phyloP scores from a whole-genome alignment of 441 rosid species.

The Bocquillonia castaneifolia region DNA sequence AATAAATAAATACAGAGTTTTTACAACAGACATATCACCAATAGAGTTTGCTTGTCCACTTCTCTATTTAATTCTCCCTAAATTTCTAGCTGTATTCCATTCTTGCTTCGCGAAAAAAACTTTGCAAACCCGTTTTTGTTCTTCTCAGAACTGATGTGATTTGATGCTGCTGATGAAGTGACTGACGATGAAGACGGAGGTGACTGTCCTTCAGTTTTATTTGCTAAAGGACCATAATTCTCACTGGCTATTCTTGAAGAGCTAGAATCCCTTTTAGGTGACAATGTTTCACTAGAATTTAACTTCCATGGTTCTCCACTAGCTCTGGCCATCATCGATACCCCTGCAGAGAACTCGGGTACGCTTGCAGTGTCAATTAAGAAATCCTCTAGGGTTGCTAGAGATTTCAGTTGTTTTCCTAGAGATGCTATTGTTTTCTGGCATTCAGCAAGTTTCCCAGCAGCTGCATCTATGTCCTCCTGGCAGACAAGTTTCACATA shows the following conservation, averaged over 20 bases:
- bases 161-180: constrained; percentile 35
- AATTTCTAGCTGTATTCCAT: constrained; percentile 78
- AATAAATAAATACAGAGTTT: constrained; percentile 12
- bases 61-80: constrained; percentile 27
- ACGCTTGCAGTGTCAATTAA: constrained; percentile 60
- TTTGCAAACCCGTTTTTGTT: constrained; percentile 84
- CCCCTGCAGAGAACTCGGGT: constrained; percentile 36
- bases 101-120: constrained; percentile 78
- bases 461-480: constrained; percentile 74
- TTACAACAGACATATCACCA: constrained; percentile 4
- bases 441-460: constrained; percentile 80
- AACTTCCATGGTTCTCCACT: constrained; percentile 50
- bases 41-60: neutral
- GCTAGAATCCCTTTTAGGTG: constrained; percentile 37
- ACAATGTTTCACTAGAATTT: constrained; percentile 40
- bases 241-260: constrained; percentile 28
- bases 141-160: constrained; percentile 57
- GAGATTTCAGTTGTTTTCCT: constrained; percentile 75
- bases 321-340: constrained; percentile 25
- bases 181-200: constrained; percentile 38
- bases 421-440: constrained; percentile 85
- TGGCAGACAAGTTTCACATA: constrained; percentile 23
- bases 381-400: constrained; percentile 90
- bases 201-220: constrained; percentile 28
- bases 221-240: constrained; percentile 24